Evolutionary conservation across 495 filamentous ascomycete species (phyloP).

Genomic region (Penicillium psychrofluorescens): DNA sequence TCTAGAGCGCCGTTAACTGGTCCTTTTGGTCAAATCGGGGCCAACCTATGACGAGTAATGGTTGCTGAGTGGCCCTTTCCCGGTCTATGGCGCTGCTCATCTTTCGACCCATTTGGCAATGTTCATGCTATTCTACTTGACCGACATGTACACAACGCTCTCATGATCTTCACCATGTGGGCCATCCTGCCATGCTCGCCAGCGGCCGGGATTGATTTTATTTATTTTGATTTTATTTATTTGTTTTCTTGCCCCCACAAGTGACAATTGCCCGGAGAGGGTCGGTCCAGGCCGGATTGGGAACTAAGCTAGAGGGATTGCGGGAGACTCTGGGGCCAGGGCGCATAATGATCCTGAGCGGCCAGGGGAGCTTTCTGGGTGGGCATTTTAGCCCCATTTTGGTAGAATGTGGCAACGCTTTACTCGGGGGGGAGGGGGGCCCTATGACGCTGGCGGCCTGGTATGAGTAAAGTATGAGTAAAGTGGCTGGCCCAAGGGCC

Average conservation of each 20-base stretch:
- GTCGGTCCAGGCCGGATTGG: slow-evolving; percentile 8
- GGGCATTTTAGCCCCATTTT: slow-evolving; percentile 12
- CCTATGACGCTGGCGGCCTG: slow-evolving; percentile 4
- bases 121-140: no score
- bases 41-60: no score
- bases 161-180: slow-evolving; percentile 15
- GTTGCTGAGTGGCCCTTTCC: no score
- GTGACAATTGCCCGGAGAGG: slow-evolving; percentile 10
- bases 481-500: no score
- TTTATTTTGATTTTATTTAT: slow-evolving; percentile 2
- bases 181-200: slow-evolving; percentile 3
- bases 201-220: slow-evolving; percentile 1
- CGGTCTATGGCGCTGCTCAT: no score
- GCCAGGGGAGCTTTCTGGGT: slow-evolving; percentile 5
- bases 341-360: slow-evolving; percentile 17
- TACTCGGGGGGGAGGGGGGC: no score
- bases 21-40: no score
- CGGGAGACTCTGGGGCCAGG: slow-evolving; percentile 10
- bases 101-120: no score
- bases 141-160: slow-evolving; percentile 1
- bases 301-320: slow-evolving; percentile 7
- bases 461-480: no score
- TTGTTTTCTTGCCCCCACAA: slow-evolving; percentile 8
- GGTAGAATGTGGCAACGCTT: slow-evolving; percentile 6
- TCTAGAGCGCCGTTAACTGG: slow-evolving; percentile 8